Conservation (phyloP, 495 filamentous ascomycete species). For the Hypomontagnella monticulosa region DNA sequence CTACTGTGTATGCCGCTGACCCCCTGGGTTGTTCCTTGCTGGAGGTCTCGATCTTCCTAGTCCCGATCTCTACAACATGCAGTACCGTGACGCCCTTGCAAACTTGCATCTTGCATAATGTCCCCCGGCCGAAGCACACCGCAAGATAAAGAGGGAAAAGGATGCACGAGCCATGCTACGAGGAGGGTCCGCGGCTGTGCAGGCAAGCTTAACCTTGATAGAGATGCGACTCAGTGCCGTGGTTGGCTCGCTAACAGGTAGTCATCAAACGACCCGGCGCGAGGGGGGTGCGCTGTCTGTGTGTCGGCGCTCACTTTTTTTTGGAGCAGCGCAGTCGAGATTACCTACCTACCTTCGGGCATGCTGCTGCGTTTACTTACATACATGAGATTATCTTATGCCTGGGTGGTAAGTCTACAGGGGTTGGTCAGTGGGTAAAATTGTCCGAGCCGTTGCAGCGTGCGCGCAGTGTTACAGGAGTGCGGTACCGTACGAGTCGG, state of each 20-base stretch:
- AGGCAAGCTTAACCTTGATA: slow-evolving; percentile 34
- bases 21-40: slow-evolving; percentile 39
- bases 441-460: slow-evolving; percentile 46
- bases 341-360: slow-evolving; percentile 31
- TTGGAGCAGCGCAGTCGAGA: slow-evolving; percentile 34
- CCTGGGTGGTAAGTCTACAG: slow-evolving; percentile 29
- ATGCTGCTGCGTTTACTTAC: slow-evolving; percentile 12
- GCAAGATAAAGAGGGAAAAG: slow-evolving; percentile 32
- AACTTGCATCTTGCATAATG: slow-evolving; percentile 37
- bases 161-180: slow-evolving; percentile 31
- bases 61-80: slow-evolving; percentile 33
- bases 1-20: slow-evolving; percentile 26
- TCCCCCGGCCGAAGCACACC: slow-evolving; percentile 31
- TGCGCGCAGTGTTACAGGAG: slow-evolving; percentile 33
- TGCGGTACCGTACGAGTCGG: slow-evolving; percentile 38
- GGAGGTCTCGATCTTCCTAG: slow-evolving; percentile 36
- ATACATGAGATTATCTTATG: slow-evolving; percentile 41
- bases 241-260: slow-evolving; percentile 36
- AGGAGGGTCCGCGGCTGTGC: slow-evolving; percentile 20
- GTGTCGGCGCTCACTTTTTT: background rate
- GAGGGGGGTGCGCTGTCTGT: slow-evolving; percentile 12
- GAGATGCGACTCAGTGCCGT: slow-evolving; percentile 26
- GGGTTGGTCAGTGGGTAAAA: slow-evolving; percentile 41
- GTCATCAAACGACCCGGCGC: slow-evolving; percentile 23
- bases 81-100: slow-evolving; percentile 40